Percentiles rank a stretch among this genome's conserved stretches.
phyloP scores from a whole-genome alignment of 345 rosid species.

The Boechera stricta region DNA sequence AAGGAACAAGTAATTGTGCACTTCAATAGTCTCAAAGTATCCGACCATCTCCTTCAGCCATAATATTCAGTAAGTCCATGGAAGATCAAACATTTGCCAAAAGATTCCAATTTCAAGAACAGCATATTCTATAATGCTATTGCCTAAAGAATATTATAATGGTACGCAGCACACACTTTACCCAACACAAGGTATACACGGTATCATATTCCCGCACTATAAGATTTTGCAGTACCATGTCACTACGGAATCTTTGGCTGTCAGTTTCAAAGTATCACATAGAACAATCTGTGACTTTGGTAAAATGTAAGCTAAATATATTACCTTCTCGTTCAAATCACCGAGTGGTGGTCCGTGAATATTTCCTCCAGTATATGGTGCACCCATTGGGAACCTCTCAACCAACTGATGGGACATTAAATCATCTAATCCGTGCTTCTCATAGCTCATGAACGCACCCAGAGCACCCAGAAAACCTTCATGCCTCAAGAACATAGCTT shows the following conservation, averaged over 20 bases:
- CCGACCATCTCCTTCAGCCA: not conserved
- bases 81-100: conserved; percentile 10
- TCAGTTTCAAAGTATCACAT: conserved; percentile 17
- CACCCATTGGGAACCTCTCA: conserved; percentile 99
- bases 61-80: conserved; percentile 4
- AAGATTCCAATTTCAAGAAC: conserved; percentile 2
- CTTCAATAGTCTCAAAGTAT: not conserved
- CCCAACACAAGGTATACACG: conserved; percentile 20
- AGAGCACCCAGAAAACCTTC: conserved; percentile 98
- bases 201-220: conserved; percentile 10
- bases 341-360: conserved; percentile 98
- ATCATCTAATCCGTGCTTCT: conserved; percentile 97
- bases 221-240: conserved; percentile 9
- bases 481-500: conserved; percentile 98
- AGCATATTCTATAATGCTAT: conserved; percentile 16
- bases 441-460: conserved; percentile 99
- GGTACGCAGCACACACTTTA: not conserved
- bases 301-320: not conserved
- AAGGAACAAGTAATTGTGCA: conserved; percentile 15
- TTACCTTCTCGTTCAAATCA: conserved; percentile 96
- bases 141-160: conserved; percentile 22
- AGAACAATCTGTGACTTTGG: conserved; percentile 13
- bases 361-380: conserved; percentile 96
- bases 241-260: not conserved
- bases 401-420: conserved; percentile 97